Evolutionary conservation across 305 asterid species (phyloP), one percentile per base, ranked within the genome.

Genomic region (Solanum hybrid): DNA sequence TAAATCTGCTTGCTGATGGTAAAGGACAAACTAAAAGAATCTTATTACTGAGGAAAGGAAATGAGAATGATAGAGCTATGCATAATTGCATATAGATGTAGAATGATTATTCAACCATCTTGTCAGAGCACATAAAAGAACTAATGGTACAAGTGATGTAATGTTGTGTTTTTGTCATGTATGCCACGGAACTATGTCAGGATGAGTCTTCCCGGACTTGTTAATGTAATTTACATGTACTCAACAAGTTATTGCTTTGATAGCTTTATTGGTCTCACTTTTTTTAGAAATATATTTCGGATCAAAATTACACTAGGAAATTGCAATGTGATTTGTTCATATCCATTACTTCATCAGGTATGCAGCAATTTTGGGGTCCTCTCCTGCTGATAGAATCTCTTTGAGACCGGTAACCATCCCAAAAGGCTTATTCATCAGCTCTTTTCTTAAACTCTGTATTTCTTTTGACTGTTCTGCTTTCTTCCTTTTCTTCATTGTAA

Each of bases 301-400:
- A 84, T 51, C 29, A 26, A 84, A 51, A 27, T 78, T 78, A 45
- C 26, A 9, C 27, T 45, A 45, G 72, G 72, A 82, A 42, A 51
- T 84, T 51, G 42, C 75, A 51, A 37, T 85, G 64, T 87, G 88
- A 51, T 80, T 86, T 40, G 35, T 79, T 45, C 35, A 56, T 90
- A 19, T 88, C 90, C 86, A 89, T 31, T 72, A 60, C 29, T 90
- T 90, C 91, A 90, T 90, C 96, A 97, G 99, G 96, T 96, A 96
- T 90, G 94, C 99, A 40, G 98, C 99, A 90, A 96, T 97, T 91
- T 93, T 96, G 92, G 99, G 99, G 89, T 96, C 97, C 92, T 97
- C 99, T 82, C 90, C 91, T 78, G 96, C 92, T 69, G 94, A 91
- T 26, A 94, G 91, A 93, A 94, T 95, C 37, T 91, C 97, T 91